Conservation (phyloP, 148 eudicot species). For the Rheum nobile region DNA sequence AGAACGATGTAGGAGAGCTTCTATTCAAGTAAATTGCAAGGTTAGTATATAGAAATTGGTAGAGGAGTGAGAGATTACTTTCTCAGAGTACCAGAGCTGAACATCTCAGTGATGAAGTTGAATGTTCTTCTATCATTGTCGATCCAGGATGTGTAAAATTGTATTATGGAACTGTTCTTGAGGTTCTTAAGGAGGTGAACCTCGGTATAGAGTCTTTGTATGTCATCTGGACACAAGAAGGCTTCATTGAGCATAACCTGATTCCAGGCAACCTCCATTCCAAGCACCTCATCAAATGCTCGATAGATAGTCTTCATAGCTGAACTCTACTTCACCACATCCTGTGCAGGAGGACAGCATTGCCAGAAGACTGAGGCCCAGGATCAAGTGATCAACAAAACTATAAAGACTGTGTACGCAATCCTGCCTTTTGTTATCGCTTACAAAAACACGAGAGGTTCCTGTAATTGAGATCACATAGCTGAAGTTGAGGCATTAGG, state of each 20-base stretch:
- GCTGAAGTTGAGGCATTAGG: not conserved
- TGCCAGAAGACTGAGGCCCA: conserved; percentile 5
- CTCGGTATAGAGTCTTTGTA: conserved; percentile 66
- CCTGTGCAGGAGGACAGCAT: conserved; percentile 2
- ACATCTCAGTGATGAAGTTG: conserved; percentile 94
- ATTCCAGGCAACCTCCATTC: conserved; percentile 91
- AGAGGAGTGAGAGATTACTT: conserved; percentile 33
- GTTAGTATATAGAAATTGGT: not conserved
- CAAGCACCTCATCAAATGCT: conserved; percentile 72
- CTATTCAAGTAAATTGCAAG: not conserved
- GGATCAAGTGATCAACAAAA: not conserved
- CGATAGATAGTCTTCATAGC: conserved; percentile 58
- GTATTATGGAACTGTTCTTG: conserved; percentile 58
- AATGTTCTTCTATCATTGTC: conserved; percentile 47
- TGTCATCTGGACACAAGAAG: conserved; percentile 45
- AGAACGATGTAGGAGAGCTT: too few species aligned
- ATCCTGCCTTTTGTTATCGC: not conserved
- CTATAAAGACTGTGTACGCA: not conserved
- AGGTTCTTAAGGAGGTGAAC: conserved; percentile 76
- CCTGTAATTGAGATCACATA: not conserved
- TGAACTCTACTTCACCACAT: not conserved
- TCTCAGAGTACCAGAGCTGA: conserved; percentile 88
- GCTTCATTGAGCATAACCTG: conserved; percentile 52
- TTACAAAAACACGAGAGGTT: not conserved
- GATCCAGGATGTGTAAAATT: conserved; percentile 61